Evolutionary conservation across 371 early-diverging fungal genomes (phyloP), one percentile per base, ranked within the genome.

Genomic region (Rhizopus sp.): DNA sequence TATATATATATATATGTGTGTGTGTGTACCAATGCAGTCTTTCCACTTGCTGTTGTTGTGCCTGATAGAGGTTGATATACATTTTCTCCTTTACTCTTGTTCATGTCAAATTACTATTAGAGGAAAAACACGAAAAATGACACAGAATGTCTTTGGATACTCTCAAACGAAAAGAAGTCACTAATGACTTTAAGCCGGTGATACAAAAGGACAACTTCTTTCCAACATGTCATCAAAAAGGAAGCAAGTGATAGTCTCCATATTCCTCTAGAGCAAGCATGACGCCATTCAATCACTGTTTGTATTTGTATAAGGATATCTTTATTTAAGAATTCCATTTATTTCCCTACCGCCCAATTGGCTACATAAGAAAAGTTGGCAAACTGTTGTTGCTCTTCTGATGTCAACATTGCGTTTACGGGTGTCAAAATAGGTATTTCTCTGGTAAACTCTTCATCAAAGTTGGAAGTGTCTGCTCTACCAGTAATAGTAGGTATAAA

Each of bases 371-470:
- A 90, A 72, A 97, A 97, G 45, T 86, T 88, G 15, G 81, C 60
- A 68, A 97, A 97, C 73, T 95, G 90, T 55, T 86, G 87, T 73
- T 97, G 95, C 65, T 94, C 91, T 3, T 80, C 77, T 5, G 70
- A 64, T 3, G 83, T 81, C 37, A 96, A 69, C 44, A 88, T 85
- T 51, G 87, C 86, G 55, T 91, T 85, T 30, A 90, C 84, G 1
- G 96, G 94, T n/a, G 97, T 96, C 45, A 96, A 66, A 4, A 90
- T 88, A 1, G 96, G 94, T 44, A 80, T 75, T 80, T 97, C 95
- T 34, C 84, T 75, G 9, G 95, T 96, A 53, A 97, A 95, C 70
- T 96, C 96, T 16, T 84, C 82, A 55, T 91, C 97, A 84, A 97
- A 97, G 85, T 95, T 95, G 34, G 94, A 93, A 2, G 89, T 87